Base-by-base conservation (phyloP, 352 stramenopile species). In the Globisporangium alternatum region DNA sequence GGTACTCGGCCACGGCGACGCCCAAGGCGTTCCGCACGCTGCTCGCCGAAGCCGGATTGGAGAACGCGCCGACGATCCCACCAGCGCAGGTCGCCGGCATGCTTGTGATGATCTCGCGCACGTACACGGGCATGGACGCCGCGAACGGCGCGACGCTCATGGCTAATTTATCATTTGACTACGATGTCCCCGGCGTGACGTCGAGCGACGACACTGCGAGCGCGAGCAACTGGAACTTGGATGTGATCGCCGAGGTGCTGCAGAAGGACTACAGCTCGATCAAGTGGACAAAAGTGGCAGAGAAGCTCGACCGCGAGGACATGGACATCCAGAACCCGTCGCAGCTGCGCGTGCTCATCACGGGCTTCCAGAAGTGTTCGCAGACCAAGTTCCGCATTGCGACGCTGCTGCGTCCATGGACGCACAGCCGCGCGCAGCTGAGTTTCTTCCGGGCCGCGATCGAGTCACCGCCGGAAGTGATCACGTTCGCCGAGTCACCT, bases 21-120 rank as follows among this genome's bases (percentile, higher is more conserved):
- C 52, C 86, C 8, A 81, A 89, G 60, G 75, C 86, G 17, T 95
- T 97, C 66, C 87, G 89, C 19, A 89, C 85, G 55, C 77, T 96
- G 22, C 65, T 95, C 56, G 80, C 81, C 4, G 89, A 97, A 65
- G 89, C 89, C 31, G 88, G 88, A 3, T 66, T 97, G 5, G 76
- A 79, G 21, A 89, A 95, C 21, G 83, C 88, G 1, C 78, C 86
- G 37, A 93, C 83, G 17, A 93, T 97, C 57, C 86, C 91, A 12
- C 86, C 90, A 21, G 76, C 79, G 2, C 89, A 97, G 56, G 86
- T 96, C 28, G 90, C 90, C 7, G 86, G 89, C 21, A 95, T 97
- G 86, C 70, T 97, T 41, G 75, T 78, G 25, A 96, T 97, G 88
- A 68, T 97, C 1, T 82, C 88, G 33, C 84, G 83, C 22, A 96